Base-by-base conservation (phyloP, 805 yeast genomes). In the Nakazawaea peltata region DNA sequence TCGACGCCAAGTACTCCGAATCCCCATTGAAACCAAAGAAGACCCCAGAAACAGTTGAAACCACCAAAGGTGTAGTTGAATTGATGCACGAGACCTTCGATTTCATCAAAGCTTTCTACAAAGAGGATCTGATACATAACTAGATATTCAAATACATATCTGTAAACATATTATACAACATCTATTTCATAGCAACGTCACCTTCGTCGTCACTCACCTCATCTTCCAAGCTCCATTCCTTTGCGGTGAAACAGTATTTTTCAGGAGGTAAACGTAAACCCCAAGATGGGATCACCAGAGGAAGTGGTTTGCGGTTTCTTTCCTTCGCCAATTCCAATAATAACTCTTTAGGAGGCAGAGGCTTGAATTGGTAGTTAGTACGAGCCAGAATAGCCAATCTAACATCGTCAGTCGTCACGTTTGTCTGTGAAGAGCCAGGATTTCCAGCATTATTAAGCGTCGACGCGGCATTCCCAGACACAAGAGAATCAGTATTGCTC, bases 231-330 rank as follows among this genome's bases (percentile, higher is more conserved):
- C 74, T 79, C 80, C 88, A 83, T 43, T 83, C 87, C 43, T 69
- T 71, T 1, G 84, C 92, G 0, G 95, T 87, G 36, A 88, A 63
- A 60, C 97, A 88, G 61, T 86, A 88, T 71, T 88, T 92, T 63
- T 92, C 99, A 4, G 98, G 97, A 3, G 99, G 99, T 33, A 94
- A 65, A 44, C 97, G 74, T 26, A 92, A 70, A 9, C 98, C 97
- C 80, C 86, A 87, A 33, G 80, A 73, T 11, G 92, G 88, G 56
- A 88, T 79, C 11, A 92, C 88, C 4, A 92, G 83, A 4, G 99
- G 99, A 34, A 92, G 65, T 0, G 94, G 77, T 52, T 84, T 80
- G 48, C 85, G 80, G 57, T 92, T 92, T 44, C 95, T 68, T 52
- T 94, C 98, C 14, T 79, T 81, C 0, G 98, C 98, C 47, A 92